Percentiles rank a stretch among this genome's conserved stretches.
phyloP scores from a whole-genome alignment of 1,284 basidiomycete species.

The Cryptococcus amylolentus region DNA sequence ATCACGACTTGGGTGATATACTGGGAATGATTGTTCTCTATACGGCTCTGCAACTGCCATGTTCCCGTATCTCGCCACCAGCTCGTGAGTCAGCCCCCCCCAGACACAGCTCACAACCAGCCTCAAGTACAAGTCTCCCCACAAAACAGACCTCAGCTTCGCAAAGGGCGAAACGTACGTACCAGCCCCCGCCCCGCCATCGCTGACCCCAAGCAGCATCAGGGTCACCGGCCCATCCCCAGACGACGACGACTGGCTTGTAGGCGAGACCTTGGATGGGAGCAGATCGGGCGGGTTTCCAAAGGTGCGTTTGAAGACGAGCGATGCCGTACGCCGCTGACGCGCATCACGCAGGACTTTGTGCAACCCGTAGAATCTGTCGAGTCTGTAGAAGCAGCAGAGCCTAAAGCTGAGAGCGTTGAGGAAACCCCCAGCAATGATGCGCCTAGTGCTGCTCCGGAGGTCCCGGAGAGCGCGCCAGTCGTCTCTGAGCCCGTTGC shows the following conservation, averaged over 20 bases:
- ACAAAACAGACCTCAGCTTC: conserved; percentile 50
- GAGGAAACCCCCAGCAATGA: too few species aligned
- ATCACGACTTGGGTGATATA: too few species aligned
- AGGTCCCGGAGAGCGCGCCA: not conserved
- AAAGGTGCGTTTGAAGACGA: conserved; percentile 43
- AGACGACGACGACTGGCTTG: conserved; percentile 50
- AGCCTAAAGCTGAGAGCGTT: too few species aligned
- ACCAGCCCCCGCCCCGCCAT: not conserved
- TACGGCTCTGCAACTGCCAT: conserved; percentile 11
- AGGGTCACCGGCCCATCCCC: conserved; percentile 45
- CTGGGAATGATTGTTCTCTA: too few species aligned
- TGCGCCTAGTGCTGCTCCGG: not conserved
- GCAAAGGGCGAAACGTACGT: conserved; percentile 49
- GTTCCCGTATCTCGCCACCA: conserved; percentile 47
- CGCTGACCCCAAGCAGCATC: conserved; percentile 26
- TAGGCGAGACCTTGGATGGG: conserved; percentile 47
- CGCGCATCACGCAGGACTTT: not conserved
- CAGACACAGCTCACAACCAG: conserved; percentile 19
- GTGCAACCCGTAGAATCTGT: conserved; percentile 50
- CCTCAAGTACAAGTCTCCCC: conserved; percentile 49
- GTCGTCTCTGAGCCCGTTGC: not conserved
- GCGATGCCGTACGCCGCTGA: too few species aligned
- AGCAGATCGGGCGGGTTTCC: conserved; percentile 46
- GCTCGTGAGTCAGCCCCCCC: conserved; percentile 36
- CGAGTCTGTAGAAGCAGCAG: not conserved